A percentile compares a stretch with the other conserved stretches of the same genome.
These are phyloP conservation scores for Candida takata DNA, from an alignment of 805 yeast genomes.

Conservation along the genomic window DNA sequence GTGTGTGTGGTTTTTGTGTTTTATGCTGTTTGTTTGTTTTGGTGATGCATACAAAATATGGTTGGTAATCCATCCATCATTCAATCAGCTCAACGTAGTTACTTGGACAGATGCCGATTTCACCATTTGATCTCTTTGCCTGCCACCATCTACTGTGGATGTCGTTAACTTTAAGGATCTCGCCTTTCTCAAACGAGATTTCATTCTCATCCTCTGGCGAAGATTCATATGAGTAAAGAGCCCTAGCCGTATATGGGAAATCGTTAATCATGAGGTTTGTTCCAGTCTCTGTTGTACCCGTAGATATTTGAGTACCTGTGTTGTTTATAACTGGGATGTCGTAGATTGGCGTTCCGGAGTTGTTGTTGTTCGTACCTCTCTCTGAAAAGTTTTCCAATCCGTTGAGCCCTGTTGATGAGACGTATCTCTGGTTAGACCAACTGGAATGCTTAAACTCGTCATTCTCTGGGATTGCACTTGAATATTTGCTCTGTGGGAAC, in stretches of 20 bases:
- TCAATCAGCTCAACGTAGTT: slow-evolving; percentile 79
- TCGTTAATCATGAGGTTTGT: slow-evolving; percentile 30
- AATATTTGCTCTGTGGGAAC: slow-evolving; percentile 3
- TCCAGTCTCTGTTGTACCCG: slow-evolving; percentile 9
- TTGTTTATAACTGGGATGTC: slow-evolving; percentile 11
- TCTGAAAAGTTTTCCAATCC: slow-evolving; percentile 49
- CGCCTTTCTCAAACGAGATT: slow-evolving; percentile 84
- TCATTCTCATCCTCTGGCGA: slow-evolving; percentile 92
- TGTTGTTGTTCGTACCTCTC: slow-evolving; percentile 10
- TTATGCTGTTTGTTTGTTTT: no score
- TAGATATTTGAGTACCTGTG: slow-evolving; percentile 16
- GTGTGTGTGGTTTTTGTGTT: no score
- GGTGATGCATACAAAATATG: no score
- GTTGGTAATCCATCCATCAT: no score
- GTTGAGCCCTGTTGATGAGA: slow-evolving; percentile 48
- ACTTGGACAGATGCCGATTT: slow-evolving; percentile 93
- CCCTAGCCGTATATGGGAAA: slow-evolving; percentile 81
- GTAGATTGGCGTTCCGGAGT: slow-evolving; percentile 14
- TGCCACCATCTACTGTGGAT: slow-evolving; percentile 99
- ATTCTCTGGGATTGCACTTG: slow-evolving; percentile 4
- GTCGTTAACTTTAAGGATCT: slow-evolving; percentile 84
- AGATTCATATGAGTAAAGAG: slow-evolving; percentile 81
- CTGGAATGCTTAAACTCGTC: slow-evolving; percentile 13
- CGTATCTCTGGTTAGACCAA: slow-evolving; percentile 25
- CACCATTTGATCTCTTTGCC: slow-evolving; percentile 83